These are phyloP conservation scores for Zygoascus bituminiphila DNA, from an alignment of 805 yeast species.

Conservation along the genomic window DNA sequence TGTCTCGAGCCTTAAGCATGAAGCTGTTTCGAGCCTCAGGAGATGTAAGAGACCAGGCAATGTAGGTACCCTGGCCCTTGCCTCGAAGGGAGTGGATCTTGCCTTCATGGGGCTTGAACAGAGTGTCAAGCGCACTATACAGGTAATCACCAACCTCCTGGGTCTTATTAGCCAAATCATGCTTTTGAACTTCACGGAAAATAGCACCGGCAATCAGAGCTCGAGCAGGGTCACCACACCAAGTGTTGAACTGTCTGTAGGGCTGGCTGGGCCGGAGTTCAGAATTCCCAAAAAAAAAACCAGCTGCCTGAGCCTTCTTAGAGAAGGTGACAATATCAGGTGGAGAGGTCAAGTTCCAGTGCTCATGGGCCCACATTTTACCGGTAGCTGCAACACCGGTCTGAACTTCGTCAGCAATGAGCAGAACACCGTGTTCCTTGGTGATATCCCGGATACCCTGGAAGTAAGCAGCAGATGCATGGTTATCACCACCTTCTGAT, in stretches of 20 bases:
- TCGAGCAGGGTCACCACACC: slow-evolving; percentile 90
- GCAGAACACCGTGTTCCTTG: slow-evolving; percentile 55
- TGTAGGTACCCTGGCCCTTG: slow-evolving; percentile 64
- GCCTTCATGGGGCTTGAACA: slow-evolving; percentile 35
- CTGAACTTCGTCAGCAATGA: slow-evolving; percentile 82
- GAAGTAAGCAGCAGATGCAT: slow-evolving; percentile 69
- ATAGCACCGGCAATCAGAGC: slow-evolving; percentile 69
- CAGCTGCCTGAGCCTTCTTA: slow-evolving; percentile 85
- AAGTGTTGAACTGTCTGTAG: slow-evolving; percentile 88
- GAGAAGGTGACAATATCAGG: slow-evolving; percentile 84
- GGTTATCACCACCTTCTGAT: slow-evolving; percentile 90
- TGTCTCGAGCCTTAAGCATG: slow-evolving; percentile 47
- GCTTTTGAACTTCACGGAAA: slow-evolving; percentile 51
- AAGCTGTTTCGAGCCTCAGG: slow-evolving; percentile 53
- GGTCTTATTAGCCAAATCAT: slow-evolving; percentile 51
- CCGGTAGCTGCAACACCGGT: slow-evolving; percentile 90
- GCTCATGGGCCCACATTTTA: slow-evolving; percentile 81
- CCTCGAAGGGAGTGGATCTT: slow-evolving; percentile 58
- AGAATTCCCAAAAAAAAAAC: slow-evolving; percentile 71
- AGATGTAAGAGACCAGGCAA: slow-evolving; percentile 66
- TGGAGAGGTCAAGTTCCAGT: slow-evolving; percentile 63
- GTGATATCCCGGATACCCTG: slow-evolving; percentile 76
- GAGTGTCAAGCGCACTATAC: slow-evolving; percentile 42
- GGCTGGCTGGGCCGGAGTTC: slow-evolving; percentile 65
- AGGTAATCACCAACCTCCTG: slow-evolving; percentile 60